Conservation (phyloP, 352 stramenopile genomes). For the Salisapilia sapeloensis region DNA sequence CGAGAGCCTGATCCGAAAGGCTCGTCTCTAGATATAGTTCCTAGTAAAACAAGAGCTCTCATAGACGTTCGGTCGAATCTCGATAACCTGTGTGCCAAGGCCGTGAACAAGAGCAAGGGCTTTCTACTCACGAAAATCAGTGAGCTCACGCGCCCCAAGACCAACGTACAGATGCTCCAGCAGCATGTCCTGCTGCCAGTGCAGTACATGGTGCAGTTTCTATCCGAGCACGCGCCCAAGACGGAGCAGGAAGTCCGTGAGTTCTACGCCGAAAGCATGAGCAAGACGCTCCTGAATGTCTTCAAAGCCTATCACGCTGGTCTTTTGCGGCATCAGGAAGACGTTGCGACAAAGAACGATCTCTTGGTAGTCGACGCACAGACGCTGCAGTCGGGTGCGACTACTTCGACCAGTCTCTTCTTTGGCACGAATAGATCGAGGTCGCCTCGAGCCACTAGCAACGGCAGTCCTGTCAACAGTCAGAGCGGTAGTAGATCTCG, state of each 20-base stretch:
- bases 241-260: constrained; percentile 91
- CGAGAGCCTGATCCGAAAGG: constrained; percentile 30
- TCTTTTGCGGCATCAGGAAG: constrained; percentile 89
- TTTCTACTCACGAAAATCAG: constrained; percentile 90
- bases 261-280: constrained; percentile 96
- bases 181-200: constrained; percentile 94
- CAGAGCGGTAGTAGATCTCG: too few species aligned
- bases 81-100: constrained; percentile 72
- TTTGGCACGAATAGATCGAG: too few species aligned
- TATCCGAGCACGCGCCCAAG: constrained; percentile 83
- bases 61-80: constrained; percentile 88
- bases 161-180: constrained; percentile 97
- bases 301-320: constrained; percentile 95
- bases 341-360: constrained; percentile 85
- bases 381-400: constrained; percentile 77
- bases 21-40: constrained; percentile 78
- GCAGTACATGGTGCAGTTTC: constrained; percentile 91
- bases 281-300: constrained; percentile 87
- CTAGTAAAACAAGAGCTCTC: constrained; percentile 79
- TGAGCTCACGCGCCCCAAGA: constrained; percentile 92
- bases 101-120: constrained; percentile 67
- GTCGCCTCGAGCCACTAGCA: too few species aligned
- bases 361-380: constrained; percentile 92
- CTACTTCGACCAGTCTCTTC: constrained; percentile 67
- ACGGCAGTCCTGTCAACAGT: constrained; percentile 83